These are phyloP conservation scores for Mallotus nudiflorus DNA, from an alignment of 345 rosid genomes.

Conservation along the genomic window DNA sequence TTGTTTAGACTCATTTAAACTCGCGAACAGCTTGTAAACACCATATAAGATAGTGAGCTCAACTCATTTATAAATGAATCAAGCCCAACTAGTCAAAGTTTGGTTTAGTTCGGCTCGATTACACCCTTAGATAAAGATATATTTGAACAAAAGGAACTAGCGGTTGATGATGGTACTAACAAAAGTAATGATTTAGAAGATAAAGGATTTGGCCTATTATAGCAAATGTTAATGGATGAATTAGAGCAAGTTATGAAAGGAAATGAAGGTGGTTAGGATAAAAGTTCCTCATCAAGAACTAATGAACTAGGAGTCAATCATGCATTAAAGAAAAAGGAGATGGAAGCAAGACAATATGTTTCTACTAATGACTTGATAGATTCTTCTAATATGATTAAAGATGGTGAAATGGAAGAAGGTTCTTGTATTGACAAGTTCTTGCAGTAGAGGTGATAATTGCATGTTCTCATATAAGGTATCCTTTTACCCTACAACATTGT, in stretches of 20 bases:
- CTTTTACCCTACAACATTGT: constrained; percentile 16
- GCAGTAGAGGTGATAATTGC: constrained; percentile 71
- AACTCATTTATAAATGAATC: too few relatives aligned
- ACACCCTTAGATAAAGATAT: too few relatives aligned
- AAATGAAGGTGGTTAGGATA: constrained; percentile 25
- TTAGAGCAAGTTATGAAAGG: constrained; percentile 46
- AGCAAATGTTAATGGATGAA: constrained; percentile 47
- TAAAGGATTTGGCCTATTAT: constrained; percentile 21
- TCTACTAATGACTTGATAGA: constrained; percentile 16
- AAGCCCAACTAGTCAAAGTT: too few relatives aligned
- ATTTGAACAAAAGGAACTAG: constrained; percentile 15
- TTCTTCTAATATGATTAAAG: constrained; percentile 31
- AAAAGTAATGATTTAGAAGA: constrained; percentile 35
- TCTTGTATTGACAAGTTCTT: constrained; percentile 51
- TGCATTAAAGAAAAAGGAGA: constrained; percentile 38
- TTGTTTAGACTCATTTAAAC: too few relatives aligned
- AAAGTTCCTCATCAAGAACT: constrained; percentile 10
- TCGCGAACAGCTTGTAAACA: too few relatives aligned
- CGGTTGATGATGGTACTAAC: constrained; percentile 21
- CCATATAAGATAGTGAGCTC: too few relatives aligned
- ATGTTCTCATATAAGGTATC: constrained; percentile 88
- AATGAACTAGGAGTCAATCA: constrained; percentile 9
- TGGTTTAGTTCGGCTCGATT: too few relatives aligned
- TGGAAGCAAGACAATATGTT: constrained; percentile 34
- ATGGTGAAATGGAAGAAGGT: constrained; percentile 56